A percentile compares a stretch with the other conserved stretches of the same genome.
phyloP scores from a whole-genome alignment of 2,329 filamentous ascomycete species.

The Aspergillus niger region DNA sequence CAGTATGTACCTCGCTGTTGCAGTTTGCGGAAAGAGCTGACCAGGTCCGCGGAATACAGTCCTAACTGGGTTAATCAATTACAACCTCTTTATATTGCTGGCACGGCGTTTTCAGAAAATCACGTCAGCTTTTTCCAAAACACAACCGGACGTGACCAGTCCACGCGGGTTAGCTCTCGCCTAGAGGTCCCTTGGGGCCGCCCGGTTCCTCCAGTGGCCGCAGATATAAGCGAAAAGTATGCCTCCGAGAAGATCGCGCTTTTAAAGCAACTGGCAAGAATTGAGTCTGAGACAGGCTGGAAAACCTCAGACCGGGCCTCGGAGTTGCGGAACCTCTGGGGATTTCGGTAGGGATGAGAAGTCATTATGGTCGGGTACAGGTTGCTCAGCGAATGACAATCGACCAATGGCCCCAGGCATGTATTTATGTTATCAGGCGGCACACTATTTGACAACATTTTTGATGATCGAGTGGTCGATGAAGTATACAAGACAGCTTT shows the following conservation, averaged over 20 bases:
- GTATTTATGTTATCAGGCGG: too few species aligned
- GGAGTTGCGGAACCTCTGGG: neutral
- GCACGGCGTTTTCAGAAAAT: conserved; percentile 9
- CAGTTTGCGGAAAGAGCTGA: too few species aligned
- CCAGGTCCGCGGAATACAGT: neutral
- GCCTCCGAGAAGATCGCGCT: conserved; percentile 16
- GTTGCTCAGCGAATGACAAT: too few species aligned
- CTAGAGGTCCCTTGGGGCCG: too few species aligned
- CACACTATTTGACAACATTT: too few species aligned
- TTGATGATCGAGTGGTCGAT: too few species aligned
- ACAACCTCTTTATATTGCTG: conserved; percentile 17
- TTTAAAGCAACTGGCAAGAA: conserved; percentile 18
- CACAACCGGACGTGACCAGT: too few species aligned
- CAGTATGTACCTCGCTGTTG: neutral
- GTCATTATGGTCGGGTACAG: too few species aligned
- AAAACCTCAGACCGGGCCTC: conserved; percentile 15
- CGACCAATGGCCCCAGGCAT: too few species aligned
- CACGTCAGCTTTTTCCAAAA: too few species aligned
- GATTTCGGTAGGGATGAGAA: neutral
- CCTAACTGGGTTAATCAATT: conserved; percentile 22
- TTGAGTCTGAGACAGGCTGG: conserved; percentile 22
- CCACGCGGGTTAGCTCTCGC: neutral
- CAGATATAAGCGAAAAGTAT: conserved; percentile 1
- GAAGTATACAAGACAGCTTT: too few species aligned
- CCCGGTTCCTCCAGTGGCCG: too few species aligned